These are phyloP conservation scores for Paecilomyces formosus DNA, from an alignment of 2,329 filamentous ascomycete genomes.

Conservation along the genomic window DNA sequence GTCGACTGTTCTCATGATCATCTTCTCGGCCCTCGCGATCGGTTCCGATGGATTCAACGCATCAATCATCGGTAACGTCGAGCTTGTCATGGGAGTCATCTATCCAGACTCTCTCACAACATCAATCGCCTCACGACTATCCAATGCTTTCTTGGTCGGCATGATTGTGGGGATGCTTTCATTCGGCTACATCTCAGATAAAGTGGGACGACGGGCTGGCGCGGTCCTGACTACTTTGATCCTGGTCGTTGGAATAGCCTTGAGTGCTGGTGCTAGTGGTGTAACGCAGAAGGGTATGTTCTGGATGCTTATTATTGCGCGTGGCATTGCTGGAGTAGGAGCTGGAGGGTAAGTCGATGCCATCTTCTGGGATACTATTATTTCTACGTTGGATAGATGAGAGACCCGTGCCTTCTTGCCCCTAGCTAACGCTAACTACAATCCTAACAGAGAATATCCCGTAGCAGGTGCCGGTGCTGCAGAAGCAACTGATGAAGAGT, in stretches of 20 bases:
- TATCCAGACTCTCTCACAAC: background rate
- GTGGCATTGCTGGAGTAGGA: conserved; percentile 40
- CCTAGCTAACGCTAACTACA: background rate
- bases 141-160: conserved; percentile 42
- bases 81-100: conserved; percentile 30
- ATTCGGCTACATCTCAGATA: conserved; percentile 46
- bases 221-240: conserved; percentile 42
- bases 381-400: too few relatives aligned
- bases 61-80: conserved; percentile 26
- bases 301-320: conserved; percentile 32
- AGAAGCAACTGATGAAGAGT: conserved; percentile 48
- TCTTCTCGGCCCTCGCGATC: conserved; percentile 29
- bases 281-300: conserved; percentile 24
- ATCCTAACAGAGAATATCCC: conserved; percentile 40
- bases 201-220: conserved; percentile 43
- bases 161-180: conserved; percentile 51
- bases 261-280: conserved; percentile 43
- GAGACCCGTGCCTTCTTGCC: background rate
- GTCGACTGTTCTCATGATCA: conserved; percentile 23
- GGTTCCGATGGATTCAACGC: conserved; percentile 30
- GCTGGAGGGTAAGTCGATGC: conserved; percentile 24
- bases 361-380: background rate
- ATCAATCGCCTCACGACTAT: background rate
- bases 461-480: conserved; percentile 41
- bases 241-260: conserved; percentile 40